Conservation (phyloP, 345 rosid genomes). For the Boechera stricta region DNA sequence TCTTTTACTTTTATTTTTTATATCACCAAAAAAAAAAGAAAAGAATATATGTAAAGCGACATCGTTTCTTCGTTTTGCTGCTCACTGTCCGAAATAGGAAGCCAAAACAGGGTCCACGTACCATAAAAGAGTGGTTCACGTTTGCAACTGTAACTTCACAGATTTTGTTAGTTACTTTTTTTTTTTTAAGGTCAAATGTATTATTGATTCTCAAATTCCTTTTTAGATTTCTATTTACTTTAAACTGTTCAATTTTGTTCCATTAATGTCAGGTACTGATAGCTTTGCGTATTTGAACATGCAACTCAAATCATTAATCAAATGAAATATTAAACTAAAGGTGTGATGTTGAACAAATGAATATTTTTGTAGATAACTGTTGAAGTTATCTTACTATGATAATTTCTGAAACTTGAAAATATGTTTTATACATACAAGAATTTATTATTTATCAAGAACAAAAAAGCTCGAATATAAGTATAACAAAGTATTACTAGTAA, state of each 20-base stretch:
- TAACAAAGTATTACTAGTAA: background rate
- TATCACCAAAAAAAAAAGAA: too few species aligned
- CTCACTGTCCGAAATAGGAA: constrained; percentile 31
- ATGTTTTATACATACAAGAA: background rate
- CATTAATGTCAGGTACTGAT: background rate
- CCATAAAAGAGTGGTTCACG: constrained; percentile 44
- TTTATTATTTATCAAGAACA: background rate
- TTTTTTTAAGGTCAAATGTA: constrained; percentile 26
- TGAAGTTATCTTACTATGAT: background rate
- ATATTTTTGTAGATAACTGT: background rate
- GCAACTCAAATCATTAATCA: background rate
- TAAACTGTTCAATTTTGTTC: background rate
- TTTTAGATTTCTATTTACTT: background rate
- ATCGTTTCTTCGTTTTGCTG: constrained; percentile 16
- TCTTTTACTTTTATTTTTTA: background rate
- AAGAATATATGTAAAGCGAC: constrained; percentile 16
- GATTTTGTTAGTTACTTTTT: constrained; percentile 22
- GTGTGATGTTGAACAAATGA: background rate
- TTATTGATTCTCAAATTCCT: constrained; percentile 21
- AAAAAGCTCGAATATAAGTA: background rate
- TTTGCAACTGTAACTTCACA: constrained; percentile 25
- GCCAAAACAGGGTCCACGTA: constrained; percentile 34
- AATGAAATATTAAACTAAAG: background rate
- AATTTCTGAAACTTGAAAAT: background rate
- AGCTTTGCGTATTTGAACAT: background rate